A percentile compares a stretch with the other conserved stretches of the same genome.
Conservation (phyloP, 768 basidiomycete species). For the Tricholoma sp. region DNA sequence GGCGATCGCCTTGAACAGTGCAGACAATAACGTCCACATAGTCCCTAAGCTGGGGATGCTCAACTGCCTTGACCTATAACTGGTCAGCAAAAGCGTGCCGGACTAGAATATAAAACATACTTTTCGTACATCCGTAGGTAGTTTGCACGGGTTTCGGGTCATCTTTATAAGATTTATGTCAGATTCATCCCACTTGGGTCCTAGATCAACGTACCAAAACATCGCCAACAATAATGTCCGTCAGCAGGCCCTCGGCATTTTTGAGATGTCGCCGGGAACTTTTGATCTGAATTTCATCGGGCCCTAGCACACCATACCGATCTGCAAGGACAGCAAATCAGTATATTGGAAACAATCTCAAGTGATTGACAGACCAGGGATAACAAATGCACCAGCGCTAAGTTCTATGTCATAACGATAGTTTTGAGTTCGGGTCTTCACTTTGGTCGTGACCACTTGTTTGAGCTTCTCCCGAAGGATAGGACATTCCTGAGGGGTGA, state of each 20-base stretch:
- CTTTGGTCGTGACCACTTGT: slow-evolving; percentile 38
- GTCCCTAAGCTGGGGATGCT: slow-evolving; percentile 40
- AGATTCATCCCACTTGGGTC: neutral
- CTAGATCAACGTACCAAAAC: slow-evolving; percentile 37
- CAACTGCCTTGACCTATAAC: slow-evolving; percentile 51
- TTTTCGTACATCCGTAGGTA: slow-evolving; percentile 64
- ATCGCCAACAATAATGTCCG: slow-evolving; percentile 50
- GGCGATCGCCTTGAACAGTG: slow-evolving; percentile 45
- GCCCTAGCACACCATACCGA: slow-evolving; percentile 41
- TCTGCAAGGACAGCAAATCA: slow-evolving; percentile 33
- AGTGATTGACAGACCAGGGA: slow-evolving; percentile 45
- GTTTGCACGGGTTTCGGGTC: slow-evolving; percentile 64
- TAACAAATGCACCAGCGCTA: slow-evolving; percentile 56
- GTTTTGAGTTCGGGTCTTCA: slow-evolving; percentile 37
- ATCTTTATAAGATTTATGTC: slow-evolving; percentile 31
- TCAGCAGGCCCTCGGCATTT: slow-evolving; percentile 35
- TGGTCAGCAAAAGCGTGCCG: neutral
- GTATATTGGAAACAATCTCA: slow-evolving; percentile 9
- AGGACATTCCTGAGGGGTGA: slow-evolving; percentile 42
- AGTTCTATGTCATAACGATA: slow-evolving; percentile 49
- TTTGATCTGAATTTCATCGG: slow-evolving; percentile 55
- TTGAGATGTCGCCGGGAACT: slow-evolving; percentile 39
- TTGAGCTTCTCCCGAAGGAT: slow-evolving; percentile 52
- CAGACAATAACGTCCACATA: slow-evolving; percentile 56
- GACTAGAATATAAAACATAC: slow-evolving; percentile 23